Evolutionary conservation across 1,284 basidiomycete species (phyloP), one percentile per base, ranked within the genome.

Genomic region (Rhodotorula sp.): DNA sequence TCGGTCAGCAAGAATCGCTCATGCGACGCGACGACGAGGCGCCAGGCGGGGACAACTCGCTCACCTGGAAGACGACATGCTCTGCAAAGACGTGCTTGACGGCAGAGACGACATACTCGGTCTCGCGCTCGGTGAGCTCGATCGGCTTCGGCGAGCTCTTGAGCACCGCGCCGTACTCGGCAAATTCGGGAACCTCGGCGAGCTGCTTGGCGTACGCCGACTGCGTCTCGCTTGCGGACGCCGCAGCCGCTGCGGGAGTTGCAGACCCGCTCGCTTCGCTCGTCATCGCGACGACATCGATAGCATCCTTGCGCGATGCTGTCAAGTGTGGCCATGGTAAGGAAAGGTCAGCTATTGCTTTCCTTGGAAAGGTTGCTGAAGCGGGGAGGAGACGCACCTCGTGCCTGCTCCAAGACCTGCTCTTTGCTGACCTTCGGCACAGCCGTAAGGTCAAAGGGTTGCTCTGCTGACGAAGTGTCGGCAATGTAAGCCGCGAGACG

Each of bases 71-170:
- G 54, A 99, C 95, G 72, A 99, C 82, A 80, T 99, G 92, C 72
- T 94, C 91, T 80, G 89, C 89, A 87, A 94, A 99, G 66, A 98
- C 87, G 81, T 99, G 96, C 84, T 98, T 99, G 82, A 97, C 91
- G 75, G 91, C 93, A 22, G 90, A 88, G 67, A 98, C 95, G 77
- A 96, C 93, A 80, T 99, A 99, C 83, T 99, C 96, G 12, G 95
- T 99, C 83, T 98, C 96, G 79, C 87, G 89, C 83, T 99, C 96
- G 44, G 96, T 99, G 70, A 99, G 88, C 77, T 90, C 90, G 45
- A 86, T 83, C 12, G 90, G 89, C 79, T 89, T 92, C 61, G 85
- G 77, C 70, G 89, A 91, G 83, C 93, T 96, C 83, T 91, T 93
- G 79, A 96, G 86, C 60, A 96, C 87, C 60, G 89, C 82, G 7